Conservation (phyloP, 495 filamentous ascomycete genomes). For the Neurospora sp. region DNA sequence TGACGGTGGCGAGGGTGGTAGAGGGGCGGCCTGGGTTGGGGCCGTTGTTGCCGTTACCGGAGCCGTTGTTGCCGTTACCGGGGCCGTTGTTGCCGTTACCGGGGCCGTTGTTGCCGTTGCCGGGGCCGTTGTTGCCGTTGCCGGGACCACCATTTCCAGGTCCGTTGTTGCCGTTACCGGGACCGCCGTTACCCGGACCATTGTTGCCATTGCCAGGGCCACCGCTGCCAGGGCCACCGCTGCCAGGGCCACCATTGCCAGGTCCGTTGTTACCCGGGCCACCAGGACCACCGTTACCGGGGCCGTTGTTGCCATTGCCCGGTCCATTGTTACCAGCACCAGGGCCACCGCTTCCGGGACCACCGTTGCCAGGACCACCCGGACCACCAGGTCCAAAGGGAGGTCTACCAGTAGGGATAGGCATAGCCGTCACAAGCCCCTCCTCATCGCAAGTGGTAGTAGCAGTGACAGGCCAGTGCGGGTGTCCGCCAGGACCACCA, state of each 20-base stretch:
- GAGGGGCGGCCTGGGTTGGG: background rate
- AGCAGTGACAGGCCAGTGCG: background rate
- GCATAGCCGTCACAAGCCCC: background rate
- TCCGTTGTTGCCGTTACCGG: background rate
- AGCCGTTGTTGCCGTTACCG: background rate
- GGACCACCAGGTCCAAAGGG: background rate
- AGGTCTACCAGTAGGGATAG: background rate
- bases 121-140: background rate
- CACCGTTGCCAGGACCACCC: background rate
- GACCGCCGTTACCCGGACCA: background rate
- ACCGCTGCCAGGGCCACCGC: background rate
- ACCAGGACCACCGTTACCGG: background rate
- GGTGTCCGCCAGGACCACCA: background rate
- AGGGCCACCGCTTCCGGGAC: background rate
- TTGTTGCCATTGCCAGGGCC: background rate
- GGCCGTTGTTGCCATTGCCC: background rate
- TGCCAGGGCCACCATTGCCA: background rate
- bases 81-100: background rate
- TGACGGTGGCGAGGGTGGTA: background rate
- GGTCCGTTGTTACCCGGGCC: background rate
- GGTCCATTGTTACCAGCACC: too few relatives aligned
- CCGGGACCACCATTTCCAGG: background rate
- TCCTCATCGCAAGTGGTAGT: background rate
- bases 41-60: background rate
- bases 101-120: background rate